Evolutionary conservation across 331 rosid species (phyloP), one percentile per base, ranked within the genome.

Genomic region (Malus hybrid): DNA sequence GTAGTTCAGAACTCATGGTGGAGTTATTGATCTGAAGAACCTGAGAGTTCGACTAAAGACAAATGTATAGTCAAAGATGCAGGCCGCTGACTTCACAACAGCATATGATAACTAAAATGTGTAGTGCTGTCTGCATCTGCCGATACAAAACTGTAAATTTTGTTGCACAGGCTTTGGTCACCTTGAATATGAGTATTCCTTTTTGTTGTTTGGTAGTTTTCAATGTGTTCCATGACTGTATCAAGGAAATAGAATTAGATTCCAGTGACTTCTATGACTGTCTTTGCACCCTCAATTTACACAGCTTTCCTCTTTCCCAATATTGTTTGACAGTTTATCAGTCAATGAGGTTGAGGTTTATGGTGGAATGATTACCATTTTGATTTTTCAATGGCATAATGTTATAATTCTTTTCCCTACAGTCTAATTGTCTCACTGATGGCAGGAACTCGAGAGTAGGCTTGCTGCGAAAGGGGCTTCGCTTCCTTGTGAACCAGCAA

Each of bases 401-500:
- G n/a, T 34, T 28, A 15, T 32, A 62, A 11, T 22, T 55, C 7
- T 56, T 56, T 56, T 33, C 33, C 61, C 67, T 39, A 60, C 14
- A 20, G 24, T 57, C 34, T 57, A 10, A 20, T 7, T 62, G 60
- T 69, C 76, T 80, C 74, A 20, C 57, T 34, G 33, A 31, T 57
- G 54, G 65, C 87, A 91, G 98, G 91, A 84, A 69, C 50, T 50
- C 61, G 88, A 73, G 76, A 81, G 79, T 63, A 80, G 11, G 56
- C 78, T 62, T 64, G 85, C 82, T 69, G 75, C 62, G 70, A 85
- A 88, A 82, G 74, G 78, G 71, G 83, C 83, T 77, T 81, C 65
- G 20, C 86, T 86, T 80, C 79, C 89, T 32, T 65, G 74, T 55
- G 96, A 93, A 86, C 97, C 98, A 20, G 80, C 80, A 14, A 7